A percentile compares a stretch with the other conserved stretches of the same genome.
These are phyloP conservation scores for Pichia cabralensis DNA, from an alignment of 805 yeast species.

Conservation along the genomic window DNA sequence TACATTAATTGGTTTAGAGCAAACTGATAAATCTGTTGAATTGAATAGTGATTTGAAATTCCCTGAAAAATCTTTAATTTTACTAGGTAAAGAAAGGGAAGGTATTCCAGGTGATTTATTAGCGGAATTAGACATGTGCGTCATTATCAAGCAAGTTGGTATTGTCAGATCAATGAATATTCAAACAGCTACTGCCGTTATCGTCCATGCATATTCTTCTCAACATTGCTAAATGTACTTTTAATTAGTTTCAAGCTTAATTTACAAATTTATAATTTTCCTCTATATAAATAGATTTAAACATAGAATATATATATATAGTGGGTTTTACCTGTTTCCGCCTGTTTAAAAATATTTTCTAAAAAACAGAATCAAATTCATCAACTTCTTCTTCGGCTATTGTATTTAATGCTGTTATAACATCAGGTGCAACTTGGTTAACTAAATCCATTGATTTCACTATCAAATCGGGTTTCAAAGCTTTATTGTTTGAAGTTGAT, in stretches of 20 bases:
- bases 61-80: constrained; percentile 68
- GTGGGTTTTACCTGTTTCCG: too few relatives aligned
- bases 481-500: constrained; percentile 41
- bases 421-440: constrained; percentile 48
- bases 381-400: constrained; percentile 31
- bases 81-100: constrained; percentile 80
- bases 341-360: too few relatives aligned
- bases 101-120: constrained; percentile 84
- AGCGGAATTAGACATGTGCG: constrained; percentile 74
- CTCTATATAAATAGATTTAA: too few relatives aligned
- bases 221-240: constrained; percentile 41
- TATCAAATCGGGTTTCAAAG: constrained; percentile 40
- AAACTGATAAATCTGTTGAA: constrained; percentile 80
- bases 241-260: too few relatives aligned
- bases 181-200: constrained; percentile 92
- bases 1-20: constrained; percentile 82
- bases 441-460: constrained; percentile 49
- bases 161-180: constrained; percentile 92
- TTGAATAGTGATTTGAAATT: constrained; percentile 54
- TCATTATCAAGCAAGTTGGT: constrained; percentile 88
- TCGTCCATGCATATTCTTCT: constrained; percentile 80
- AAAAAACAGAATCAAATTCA: constrained; percentile 23
- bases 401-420: constrained; percentile 47
- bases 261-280: not conserved
- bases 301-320: too few relatives aligned